phyloP scores from a whole-genome alignment of 2,329 filamentous ascomycete species.

The Colletotrichum navitas region DNA sequence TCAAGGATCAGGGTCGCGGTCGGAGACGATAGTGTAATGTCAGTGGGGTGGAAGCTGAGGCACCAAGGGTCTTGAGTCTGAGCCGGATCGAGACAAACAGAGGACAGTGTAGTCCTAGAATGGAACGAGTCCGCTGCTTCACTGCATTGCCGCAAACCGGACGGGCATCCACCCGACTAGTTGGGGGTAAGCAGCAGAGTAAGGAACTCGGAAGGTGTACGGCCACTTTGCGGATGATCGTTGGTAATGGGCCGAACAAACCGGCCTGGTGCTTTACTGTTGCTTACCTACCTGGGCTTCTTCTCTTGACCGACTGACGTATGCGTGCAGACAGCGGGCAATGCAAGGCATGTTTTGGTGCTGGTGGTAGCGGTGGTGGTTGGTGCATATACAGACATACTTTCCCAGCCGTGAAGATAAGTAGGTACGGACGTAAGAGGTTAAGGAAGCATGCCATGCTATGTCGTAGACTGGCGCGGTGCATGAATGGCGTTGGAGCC shows the following conservation, averaged over 20 bases:
- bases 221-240: not conserved
- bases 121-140: slow-evolving; percentile 7
- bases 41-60: slow-evolving; percentile 21
- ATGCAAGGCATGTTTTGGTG: slow-evolving; percentile 4
- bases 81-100: slow-evolving; percentile 27
- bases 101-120: slow-evolving; percentile 5
- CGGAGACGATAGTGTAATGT: slow-evolving; percentile 4
- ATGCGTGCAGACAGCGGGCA: slow-evolving; percentile 6
- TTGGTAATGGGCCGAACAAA: not conserved
- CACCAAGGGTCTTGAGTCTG: slow-evolving; percentile 39
- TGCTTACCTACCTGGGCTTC: slow-evolving; percentile 1
- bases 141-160: not conserved
- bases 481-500: slow-evolving; percentile 7
- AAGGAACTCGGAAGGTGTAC: slow-evolving; percentile 10
- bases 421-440: slow-evolving; percentile 24
- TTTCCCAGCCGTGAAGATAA: slow-evolving; percentile 12
- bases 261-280: not conserved
- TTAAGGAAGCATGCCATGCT: slow-evolving; percentile 20
- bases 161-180: slow-evolving; percentile 2
- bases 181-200: slow-evolving; percentile 13
- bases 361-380: too few species aligned
- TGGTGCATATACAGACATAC: not conserved
- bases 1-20: slow-evolving; percentile 26
- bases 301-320: slow-evolving; percentile 25
- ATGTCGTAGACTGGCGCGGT: slow-evolving; percentile 13